Conservation (phyloP, 2,329 filamentous ascomycete genomes). For the Arachnopeziza araneosa region DNA sequence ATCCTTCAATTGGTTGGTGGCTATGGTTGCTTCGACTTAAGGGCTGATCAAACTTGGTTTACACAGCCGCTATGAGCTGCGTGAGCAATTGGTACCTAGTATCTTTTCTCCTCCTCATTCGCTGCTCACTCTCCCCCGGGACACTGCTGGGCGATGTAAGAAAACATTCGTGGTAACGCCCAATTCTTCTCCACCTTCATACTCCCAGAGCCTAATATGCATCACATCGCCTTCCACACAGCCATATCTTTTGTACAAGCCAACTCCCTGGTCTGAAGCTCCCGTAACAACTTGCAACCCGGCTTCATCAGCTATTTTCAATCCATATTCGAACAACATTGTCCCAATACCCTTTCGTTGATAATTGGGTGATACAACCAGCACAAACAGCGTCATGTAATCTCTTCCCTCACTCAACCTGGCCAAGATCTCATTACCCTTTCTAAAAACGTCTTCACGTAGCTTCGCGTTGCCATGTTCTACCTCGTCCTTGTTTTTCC, state of each 20-base stretch:
- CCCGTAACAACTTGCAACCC: conserved; percentile 23
- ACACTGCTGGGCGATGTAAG: conserved; percentile 15
- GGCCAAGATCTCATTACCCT: conserved; percentile 20
- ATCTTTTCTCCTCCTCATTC: too few species aligned
- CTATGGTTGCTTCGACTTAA: too few species aligned
- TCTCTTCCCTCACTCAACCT: conserved; percentile 8
- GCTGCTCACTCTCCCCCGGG: too few species aligned
- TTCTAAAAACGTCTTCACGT: conserved; percentile 21
- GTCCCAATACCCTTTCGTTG: conserved; percentile 24
- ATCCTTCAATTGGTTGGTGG: too few species aligned
- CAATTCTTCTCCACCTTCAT: conserved; percentile 24
- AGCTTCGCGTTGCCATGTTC: conserved; percentile 21
- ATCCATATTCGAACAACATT: conserved; percentile 16
- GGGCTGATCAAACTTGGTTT: too few species aligned
- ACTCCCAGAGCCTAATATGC: conserved; percentile 21
- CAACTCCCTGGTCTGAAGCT: conserved; percentile 22
- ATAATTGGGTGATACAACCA: conserved; percentile 17
- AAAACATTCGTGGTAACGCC: conserved; percentile 14
- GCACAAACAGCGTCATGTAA: conserved; percentile 14
- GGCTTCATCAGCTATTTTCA: conserved; percentile 15
- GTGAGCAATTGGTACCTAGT: too few species aligned
- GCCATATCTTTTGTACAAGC: conserved; percentile 22
- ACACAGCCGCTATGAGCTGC: too few species aligned
- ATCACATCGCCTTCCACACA: conserved; percentile 19
- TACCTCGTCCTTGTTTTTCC: conserved; percentile 6